Base-by-base conservation (phyloP, 2,329 filamentous ascomycete species). In the Fusarium fracticaudum region DNA sequence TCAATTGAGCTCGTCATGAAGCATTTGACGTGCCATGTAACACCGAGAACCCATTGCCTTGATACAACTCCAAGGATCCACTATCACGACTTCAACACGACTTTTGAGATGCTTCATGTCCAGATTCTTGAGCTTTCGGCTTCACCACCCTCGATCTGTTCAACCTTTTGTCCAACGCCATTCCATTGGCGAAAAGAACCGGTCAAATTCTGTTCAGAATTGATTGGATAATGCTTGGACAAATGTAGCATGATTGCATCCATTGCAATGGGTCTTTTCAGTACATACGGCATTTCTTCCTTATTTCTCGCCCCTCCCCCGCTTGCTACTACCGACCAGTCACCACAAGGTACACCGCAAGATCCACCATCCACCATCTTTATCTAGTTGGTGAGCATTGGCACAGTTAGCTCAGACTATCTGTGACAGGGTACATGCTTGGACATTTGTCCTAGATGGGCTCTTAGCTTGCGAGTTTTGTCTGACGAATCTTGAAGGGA, bases 241-340 rank as follows among this genome's bases (percentile, higher is more conserved):
- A 66, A 69, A 37, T n/a, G 47, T 40, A 48, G 53, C 60, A 67
- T 74, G 67, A 74, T 68, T 68, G 67, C 67, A 68, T 72, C 67
- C 58, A 69, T 55, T 57, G 58, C 50, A 55, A 69, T 69, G 58
- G 43, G 43, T 37, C 40, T 33, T 51, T 57, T 31, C 58, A 37
- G 45, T 41, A 65, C 50, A 59, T 57, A 40, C 44, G 44, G 59
- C 47, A 69, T 58, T 64, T 60, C 63, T 60, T 41, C 55, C 64
- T 67, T 58, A 53, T 61, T 74, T 71, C 71, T 75, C 43, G 69
- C 73, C 73, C 73, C 69, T 75, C 53, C 73, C 73, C 73, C 73
- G 69, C 73, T 68, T 60, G 62, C 60, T 48, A 63, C 54, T 54
- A 61, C 70, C 47, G 60, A 44, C 72, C 69, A 75, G 45, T 67